These are phyloP conservation scores for Amyloporia xantha DNA, from an alignment of 768 basidiomycete species.

Conservation along the genomic window DNA sequence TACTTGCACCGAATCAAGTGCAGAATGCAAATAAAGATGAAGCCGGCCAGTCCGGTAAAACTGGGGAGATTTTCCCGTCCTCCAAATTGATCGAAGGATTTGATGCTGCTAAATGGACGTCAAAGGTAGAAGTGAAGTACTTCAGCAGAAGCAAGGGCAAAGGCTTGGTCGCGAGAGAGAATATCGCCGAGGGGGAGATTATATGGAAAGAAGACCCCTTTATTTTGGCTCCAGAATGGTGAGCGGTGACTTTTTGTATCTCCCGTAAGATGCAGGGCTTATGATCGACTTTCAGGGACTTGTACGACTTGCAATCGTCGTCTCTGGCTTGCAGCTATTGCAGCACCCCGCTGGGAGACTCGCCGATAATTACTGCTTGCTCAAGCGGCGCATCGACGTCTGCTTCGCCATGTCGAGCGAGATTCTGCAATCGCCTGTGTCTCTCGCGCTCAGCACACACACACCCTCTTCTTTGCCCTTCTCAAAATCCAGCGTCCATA, in stretches of 20 bases:
- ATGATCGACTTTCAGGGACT: slow-evolving; percentile 49
- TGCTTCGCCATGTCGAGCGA: slow-evolving; percentile 42
- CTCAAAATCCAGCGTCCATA: slow-evolving; percentile 63
- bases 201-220: slow-evolving; percentile 87
- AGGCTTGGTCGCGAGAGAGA: slow-evolving; percentile 67
- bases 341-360: slow-evolving; percentile 50
- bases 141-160: slow-evolving; percentile 74
- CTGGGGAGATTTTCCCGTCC: slow-evolving; percentile 39
- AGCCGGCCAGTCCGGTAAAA: slow-evolving; percentile 3
- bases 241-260: slow-evolving; percentile 15
- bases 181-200: slow-evolving; percentile 63
- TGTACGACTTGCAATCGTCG: slow-evolving; percentile 58
- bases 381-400: slow-evolving; percentile 34
- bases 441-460: slow-evolving; percentile 52
- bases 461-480: slow-evolving; percentile 69
- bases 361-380: slow-evolving; percentile 47
- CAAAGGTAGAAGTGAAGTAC: slow-evolving; percentile 57
- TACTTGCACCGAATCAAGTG: slow-evolving; percentile 20
- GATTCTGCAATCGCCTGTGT: slow-evolving; percentile 81
- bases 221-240: slow-evolving; percentile 78
- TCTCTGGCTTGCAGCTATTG: slow-evolving; percentile 68
- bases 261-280: neutral
- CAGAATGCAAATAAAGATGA: slow-evolving; percentile 11
- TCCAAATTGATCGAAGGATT: slow-evolving; percentile 60
- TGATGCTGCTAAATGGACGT: slow-evolving; percentile 55